phyloP scores from a whole-genome alignment of 805 yeast genomes.

The Geotrichum ghanense region DNA sequence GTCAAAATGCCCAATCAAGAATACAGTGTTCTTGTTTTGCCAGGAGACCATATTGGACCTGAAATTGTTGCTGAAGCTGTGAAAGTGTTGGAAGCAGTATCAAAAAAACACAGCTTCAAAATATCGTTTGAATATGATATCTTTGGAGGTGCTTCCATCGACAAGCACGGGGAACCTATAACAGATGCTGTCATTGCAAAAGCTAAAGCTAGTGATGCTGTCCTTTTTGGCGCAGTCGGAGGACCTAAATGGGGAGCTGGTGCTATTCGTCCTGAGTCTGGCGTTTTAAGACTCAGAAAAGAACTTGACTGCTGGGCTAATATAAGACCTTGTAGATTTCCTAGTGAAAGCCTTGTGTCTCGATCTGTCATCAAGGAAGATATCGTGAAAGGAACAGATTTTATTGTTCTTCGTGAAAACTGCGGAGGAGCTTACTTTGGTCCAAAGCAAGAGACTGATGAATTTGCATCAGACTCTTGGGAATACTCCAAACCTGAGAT shows the following conservation, averaged over 20 bases:
- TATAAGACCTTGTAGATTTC: constrained; percentile 86
- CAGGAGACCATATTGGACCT: constrained; percentile 90
- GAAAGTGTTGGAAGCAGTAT: constrained; percentile 55
- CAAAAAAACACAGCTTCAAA: constrained; percentile 17
- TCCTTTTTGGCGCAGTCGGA: constrained; percentile 82
- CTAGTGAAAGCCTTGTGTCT: constrained; percentile 62
- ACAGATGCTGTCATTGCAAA: constrained; percentile 67
- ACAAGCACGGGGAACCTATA: constrained; percentile 77
- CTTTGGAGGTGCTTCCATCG: constrained; percentile 91
- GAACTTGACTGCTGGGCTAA: constrained; percentile 80
- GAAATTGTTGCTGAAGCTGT: constrained; percentile 81
- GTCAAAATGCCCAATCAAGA: constrained; percentile 25
- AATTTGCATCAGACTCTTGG: not conserved
- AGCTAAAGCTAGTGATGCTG: constrained; percentile 72
- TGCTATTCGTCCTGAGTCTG: constrained; percentile 91
- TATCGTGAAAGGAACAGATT: constrained; percentile 73
- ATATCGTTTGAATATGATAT: constrained; percentile 64
- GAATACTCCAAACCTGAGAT: not conserved
- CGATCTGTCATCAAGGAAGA: constrained; percentile 74
- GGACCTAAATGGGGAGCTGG: constrained; percentile 91
- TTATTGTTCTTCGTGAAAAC: constrained; percentile 79
- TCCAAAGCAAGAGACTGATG: constrained; percentile 26
- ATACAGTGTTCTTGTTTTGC: constrained; percentile 68
- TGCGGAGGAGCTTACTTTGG: constrained; percentile 95
- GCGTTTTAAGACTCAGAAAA: constrained; percentile 73